These are phyloP conservation scores for Tuber calosporum DNA, from an alignment of 495 filamentous ascomycete species.

Conservation along the genomic window DNA sequence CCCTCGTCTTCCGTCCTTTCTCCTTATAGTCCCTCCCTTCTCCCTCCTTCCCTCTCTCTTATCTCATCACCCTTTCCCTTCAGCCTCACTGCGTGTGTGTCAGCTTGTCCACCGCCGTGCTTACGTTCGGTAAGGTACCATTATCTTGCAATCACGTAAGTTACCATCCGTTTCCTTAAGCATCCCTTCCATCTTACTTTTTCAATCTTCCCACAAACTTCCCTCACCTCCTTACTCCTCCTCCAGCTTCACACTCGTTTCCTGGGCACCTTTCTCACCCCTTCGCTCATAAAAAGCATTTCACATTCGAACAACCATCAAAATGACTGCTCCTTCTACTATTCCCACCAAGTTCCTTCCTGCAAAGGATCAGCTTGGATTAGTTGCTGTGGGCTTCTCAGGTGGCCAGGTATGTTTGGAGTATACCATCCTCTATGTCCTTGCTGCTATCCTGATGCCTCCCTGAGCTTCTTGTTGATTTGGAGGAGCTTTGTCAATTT, in stretches of 20 bases:
- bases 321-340: slow-evolving; percentile 63
- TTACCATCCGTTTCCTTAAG: not conserved
- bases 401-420: slow-evolving; percentile 70
- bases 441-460: slow-evolving; percentile 2
- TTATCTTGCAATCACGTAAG: not conserved
- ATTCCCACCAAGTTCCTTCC: slow-evolving; percentile 76
- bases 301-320: not conserved
- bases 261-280: not conserved
- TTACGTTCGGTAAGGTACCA: not conserved
- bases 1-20: too few species aligned
- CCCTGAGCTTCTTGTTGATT: slow-evolving; percentile 12
- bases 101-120: not conserved
- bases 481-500: not conserved
- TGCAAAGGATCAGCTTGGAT: slow-evolving; percentile 67
- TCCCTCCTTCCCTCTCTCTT: not conserved
- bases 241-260: not conserved
- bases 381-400: slow-evolving; percentile 94
- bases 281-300: not conserved
- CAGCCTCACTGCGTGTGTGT: not conserved
- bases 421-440: not conserved
- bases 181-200: not conserved
- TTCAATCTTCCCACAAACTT: not conserved
- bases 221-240: not conserved
- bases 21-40: not conserved
- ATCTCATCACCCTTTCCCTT: not conserved